Conservation (phyloP, 2,329 filamentous ascomycete species). For the Gaeumannomyces tritici region DNA sequence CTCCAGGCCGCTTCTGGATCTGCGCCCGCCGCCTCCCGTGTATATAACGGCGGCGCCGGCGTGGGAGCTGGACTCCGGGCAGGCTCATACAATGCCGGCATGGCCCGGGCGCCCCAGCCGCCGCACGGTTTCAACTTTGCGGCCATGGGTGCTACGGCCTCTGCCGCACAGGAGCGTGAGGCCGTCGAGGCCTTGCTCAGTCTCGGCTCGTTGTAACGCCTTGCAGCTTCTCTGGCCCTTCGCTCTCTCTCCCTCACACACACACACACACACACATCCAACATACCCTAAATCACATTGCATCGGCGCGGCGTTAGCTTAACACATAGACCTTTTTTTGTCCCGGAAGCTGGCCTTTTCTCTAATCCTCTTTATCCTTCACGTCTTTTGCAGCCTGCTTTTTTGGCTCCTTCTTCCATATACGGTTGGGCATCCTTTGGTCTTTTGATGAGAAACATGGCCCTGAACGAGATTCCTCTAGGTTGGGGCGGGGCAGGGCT, state of each 20-base stretch:
- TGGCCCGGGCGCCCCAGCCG: slow-evolving; percentile 43
- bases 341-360: background rate
- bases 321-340: background rate
- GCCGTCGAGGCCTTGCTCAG: slow-evolving; percentile 72
- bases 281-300: slow-evolving; percentile 20
- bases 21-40: slow-evolving; percentile 27
- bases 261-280: slow-evolving; percentile 23
- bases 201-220: slow-evolving; percentile 64
- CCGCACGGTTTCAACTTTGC: slow-evolving; percentile 42
- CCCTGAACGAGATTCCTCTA: background rate
- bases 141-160: slow-evolving; percentile 37
- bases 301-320: slow-evolving; percentile 43
- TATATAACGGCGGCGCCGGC: slow-evolving; percentile 36
- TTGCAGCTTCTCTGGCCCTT: background rate
- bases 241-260: background rate
- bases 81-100: slow-evolving; percentile 39
- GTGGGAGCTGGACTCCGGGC: slow-evolving; percentile 30
- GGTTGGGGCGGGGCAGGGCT: background rate
- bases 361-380: background rate
- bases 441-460: slow-evolving; percentile 1
- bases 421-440: background rate
- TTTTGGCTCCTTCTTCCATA: background rate
- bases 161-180: slow-evolving; percentile 68
- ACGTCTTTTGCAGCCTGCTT: background rate
- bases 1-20: background rate